Evolutionary conservation across 139 green algal genomes (phyloP), one percentile per base, ranked within the genome.

Genomic region (Tetratostichococcus sp.): DNA sequence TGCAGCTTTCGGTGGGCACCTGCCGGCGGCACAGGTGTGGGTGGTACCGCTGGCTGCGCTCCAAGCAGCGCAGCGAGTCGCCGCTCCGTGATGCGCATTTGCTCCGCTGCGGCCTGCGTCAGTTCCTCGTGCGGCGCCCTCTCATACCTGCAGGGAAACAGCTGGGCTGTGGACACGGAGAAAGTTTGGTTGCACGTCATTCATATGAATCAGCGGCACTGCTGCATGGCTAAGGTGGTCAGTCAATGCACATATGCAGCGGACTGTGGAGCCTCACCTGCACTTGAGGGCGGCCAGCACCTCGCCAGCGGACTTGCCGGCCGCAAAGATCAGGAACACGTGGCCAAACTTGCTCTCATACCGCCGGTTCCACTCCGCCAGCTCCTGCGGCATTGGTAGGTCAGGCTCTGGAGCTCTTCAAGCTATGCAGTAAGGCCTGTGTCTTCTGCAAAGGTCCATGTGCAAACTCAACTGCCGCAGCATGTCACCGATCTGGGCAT

Each of bases 61-160:
- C 33, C 70, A 30, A 91, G 66, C 26, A 95, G 69, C 67, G 84
- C 88, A 1, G 70, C 33, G n/a, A 98, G 79, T 1, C 94, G 82
- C 35, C 96, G 81, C 89, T 97, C 90, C 6, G 95, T 98, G 69
- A 98, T 98, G 77, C 97, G 94, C 89, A 95, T 91, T 80, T 98
- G 94, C 86, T 98, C 92, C 22, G 62, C 43, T 0, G 94, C 94
- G 0, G 94, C 93, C 16, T 69, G 69, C 1, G 42, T 33, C 23
- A 95, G 72, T 81, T 95, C 93, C 35, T 84, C 74, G 65, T 89
- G 77, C 0, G 94, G 90, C 5, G 74, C 19, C 57, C 90, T 94
- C 30, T 14, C 16, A 32, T 81, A 87, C 71, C 81, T 91, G 78
- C 50, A 69, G 4, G 80, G 72, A 0, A 57, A 62, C 50, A 26